Evolutionary conservation across 352 stramenopile species (phyloP).

Genomic region (Pythium aristosporum): DNA sequence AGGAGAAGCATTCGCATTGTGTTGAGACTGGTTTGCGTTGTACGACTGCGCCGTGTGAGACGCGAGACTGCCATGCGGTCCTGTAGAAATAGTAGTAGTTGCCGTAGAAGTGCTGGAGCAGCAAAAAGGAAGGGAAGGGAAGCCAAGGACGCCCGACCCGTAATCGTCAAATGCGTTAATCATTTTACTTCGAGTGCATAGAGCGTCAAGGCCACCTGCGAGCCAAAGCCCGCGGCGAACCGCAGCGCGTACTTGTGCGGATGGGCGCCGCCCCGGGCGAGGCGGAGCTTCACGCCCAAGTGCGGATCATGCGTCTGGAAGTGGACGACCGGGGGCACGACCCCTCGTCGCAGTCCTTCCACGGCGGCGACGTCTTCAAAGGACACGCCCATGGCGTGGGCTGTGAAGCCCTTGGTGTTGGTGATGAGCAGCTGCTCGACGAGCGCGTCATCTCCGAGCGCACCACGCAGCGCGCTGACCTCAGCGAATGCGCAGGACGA

Average conservation of each 20-base stretch:
- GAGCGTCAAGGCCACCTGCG: slow-evolving; percentile 95
- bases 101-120: too few species aligned
- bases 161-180: too few species aligned
- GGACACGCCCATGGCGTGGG: slow-evolving; percentile 95
- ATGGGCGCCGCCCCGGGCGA: slow-evolving; percentile 64
- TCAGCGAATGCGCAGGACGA: slow-evolving; percentile 95
- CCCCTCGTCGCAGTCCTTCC: slow-evolving; percentile 84
- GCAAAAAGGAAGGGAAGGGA: too few species aligned
- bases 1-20: too few species aligned
- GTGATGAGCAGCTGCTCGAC: slow-evolving; percentile 78
- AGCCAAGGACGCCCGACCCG: too few species aligned
- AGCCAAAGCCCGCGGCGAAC: slow-evolving; percentile 96
- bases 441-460: slow-evolving; percentile 62
- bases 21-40: too few species aligned
- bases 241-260: slow-evolving; percentile 91
- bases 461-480: slow-evolving; percentile 58
- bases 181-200: slow-evolving; percentile 57
- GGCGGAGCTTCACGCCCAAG: slow-evolving; percentile 47
- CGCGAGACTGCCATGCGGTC: background rate
- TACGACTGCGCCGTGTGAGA: too few species aligned
- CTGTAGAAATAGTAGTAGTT: background rate
- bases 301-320: slow-evolving; percentile 86
- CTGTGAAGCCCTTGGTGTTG: slow-evolving; percentile 95
- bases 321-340: slow-evolving; percentile 91
- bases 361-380: slow-evolving; percentile 96